A percentile compares a stretch with the other conserved stretches of the same genome.
Evolutionary conservation across 371 early-diverging fungal genomes (phyloP).

Genomic region (Blastocladiella emersonii): DNA sequence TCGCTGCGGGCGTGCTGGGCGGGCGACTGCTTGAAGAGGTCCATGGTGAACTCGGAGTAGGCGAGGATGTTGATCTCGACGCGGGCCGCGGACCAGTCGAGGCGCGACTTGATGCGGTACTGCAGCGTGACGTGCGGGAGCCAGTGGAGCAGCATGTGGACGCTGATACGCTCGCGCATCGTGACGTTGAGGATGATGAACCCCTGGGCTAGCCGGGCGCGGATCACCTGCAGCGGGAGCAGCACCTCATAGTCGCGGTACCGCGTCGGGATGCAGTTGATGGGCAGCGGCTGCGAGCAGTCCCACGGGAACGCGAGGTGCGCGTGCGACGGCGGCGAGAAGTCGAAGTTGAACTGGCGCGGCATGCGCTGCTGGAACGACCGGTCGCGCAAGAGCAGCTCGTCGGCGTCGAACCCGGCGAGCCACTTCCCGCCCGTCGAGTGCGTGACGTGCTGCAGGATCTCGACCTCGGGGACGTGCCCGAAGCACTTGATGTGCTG

Average conservation of each 20-base stretch:
- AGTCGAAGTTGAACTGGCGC: background rate
- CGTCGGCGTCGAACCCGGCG: background rate
- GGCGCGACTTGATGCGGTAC: slow-evolving; percentile 54
- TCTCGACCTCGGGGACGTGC: background rate
- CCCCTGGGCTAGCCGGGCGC: slow-evolving; percentile 67
- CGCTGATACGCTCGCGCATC: slow-evolving; percentile 33
- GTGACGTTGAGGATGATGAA: slow-evolving; percentile 50
- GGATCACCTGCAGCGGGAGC: slow-evolving; percentile 48
- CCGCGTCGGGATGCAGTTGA: slow-evolving; percentile 55
- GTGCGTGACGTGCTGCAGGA: background rate
- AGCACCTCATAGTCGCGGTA: slow-evolving; percentile 61
- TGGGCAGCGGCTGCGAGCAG: slow-evolving; percentile 51
- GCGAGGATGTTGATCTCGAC: slow-evolving; percentile 48
- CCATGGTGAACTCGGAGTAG: slow-evolving; percentile 40
- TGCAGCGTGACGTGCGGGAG: slow-evolving; percentile 71
- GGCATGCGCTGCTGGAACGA: background rate
- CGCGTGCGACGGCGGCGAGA: background rate
- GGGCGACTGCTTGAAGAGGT: slow-evolving; percentile 25
- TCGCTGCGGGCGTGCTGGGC: background rate
- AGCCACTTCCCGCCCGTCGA: background rate
- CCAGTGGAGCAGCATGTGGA: slow-evolving; percentile 59
- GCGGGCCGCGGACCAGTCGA: slow-evolving; percentile 13
- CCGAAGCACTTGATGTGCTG: background rate
- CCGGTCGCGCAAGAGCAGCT: background rate
- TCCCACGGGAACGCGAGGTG: slow-evolving; percentile 67